Base-by-base conservation (phyloP, 495 filamentous ascomycete species). In the Xylaria longipes region DNA sequence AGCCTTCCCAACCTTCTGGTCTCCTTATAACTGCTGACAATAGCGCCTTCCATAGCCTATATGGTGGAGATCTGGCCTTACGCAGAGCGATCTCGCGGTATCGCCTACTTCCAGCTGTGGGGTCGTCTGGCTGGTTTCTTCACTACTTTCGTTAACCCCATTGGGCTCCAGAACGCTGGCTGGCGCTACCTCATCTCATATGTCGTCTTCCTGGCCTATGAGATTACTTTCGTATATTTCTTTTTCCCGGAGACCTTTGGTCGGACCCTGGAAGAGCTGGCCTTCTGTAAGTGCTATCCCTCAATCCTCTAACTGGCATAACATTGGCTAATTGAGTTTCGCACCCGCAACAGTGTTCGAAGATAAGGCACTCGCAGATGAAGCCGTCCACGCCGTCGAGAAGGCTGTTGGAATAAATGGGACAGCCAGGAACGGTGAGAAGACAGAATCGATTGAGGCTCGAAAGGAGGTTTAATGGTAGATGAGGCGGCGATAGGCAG, bases 11-110 rank as follows among this genome's bases (percentile, higher is more conserved):
- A 46, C 25, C 41, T 39, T 25, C 17, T 20, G 1, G 1, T 9
- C 6, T 25, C 31, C 56, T 48, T 25, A 46, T 61, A 17, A 25
- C 9, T 69, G 29, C 66, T 69, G 29, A 69, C 41, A 9, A 46
- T 37, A 20, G n/a, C 17, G 29, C 15, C 0, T 37, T 37, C 1
- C 11, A 31, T 50, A 84, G 85, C 90, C 29, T 91, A 90, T 78
- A 83, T 91, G 61, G 82, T 91, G 35, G 90, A 92, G 71, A 75
- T 91, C 8, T 92, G 89, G 83, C 89, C 90, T 3, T 91, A 86
- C 77, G 83, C 87, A 3, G 84, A 87, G 69, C 86, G 90, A 25
- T 87, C 87, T 29, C 83, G 87, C 41, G 89, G 90, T 73, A 86
- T 91, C 68, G 85, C 88, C 11, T 84, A 88, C 74, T 90, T 90